A percentile compares a stretch with the other conserved stretches of the same genome.
Evolutionary conservation across 345 rosid genomes (phyloP).

Genomic region (Eutrema japonicum): DNA sequence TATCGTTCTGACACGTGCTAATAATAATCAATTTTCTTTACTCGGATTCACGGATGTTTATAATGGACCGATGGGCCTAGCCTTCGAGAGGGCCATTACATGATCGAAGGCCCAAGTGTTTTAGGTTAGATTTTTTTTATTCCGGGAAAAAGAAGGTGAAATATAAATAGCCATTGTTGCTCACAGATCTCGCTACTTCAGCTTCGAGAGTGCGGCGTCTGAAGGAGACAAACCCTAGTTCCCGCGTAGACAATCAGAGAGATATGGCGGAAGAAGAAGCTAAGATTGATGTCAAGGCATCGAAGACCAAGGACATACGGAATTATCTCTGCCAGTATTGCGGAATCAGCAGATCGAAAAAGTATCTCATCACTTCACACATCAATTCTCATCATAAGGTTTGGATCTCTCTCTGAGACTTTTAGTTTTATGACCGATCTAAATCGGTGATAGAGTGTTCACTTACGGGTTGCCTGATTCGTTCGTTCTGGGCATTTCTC

Average conservation of each 20-base stretch:
- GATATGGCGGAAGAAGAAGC: constrained; percentile 52
- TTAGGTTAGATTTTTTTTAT: constrained; percentile 18
- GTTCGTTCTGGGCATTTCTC: background rate
- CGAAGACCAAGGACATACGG: constrained; percentile 58
- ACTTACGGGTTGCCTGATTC: background rate
- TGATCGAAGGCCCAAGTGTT: background rate
- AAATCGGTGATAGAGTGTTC: background rate
- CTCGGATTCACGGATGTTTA: too few relatives aligned
- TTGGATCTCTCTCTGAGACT: background rate
- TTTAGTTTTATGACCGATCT: background rate
- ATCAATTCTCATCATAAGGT: constrained; percentile 64
- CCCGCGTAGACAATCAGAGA: constrained; percentile 4
- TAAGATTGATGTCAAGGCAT: background rate
- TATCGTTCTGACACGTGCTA: constrained; percentile 18
- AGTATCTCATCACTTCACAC: constrained; percentile 68
- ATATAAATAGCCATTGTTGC: background rate
- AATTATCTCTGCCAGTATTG: constrained; percentile 79
- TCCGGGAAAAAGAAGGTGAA: background rate
- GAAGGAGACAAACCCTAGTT: constrained; percentile 17
- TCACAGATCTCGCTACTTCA: background rate
- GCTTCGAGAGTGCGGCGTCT: background rate
- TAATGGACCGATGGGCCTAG: too few relatives aligned
- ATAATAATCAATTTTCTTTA: background rate
- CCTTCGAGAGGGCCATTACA: too few relatives aligned
- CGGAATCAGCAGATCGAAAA: constrained; percentile 88